A percentile compares a stretch with the other conserved stretches of the same genome.
Conservation (phyloP, 78 protist species). For the Ministeria vibrans region DNA sequence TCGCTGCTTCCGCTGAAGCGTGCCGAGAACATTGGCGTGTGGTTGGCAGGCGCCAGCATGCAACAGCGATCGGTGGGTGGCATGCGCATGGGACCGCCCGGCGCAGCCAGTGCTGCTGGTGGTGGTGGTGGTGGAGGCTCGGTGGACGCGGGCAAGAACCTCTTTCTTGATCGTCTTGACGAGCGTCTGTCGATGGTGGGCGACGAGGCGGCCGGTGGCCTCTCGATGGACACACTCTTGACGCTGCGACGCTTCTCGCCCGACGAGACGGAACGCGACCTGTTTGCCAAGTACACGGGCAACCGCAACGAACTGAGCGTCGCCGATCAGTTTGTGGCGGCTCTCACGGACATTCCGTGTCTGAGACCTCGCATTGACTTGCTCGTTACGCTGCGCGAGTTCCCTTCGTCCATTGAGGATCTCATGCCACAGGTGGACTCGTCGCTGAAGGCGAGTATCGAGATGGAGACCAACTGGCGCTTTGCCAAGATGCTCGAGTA, state of each 20-base stretch:
- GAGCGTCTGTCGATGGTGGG: too few relatives aligned
- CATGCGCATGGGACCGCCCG: too few relatives aligned
- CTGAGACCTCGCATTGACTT: neutral
- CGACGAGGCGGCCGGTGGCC: neutral
- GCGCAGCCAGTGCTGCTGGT: too few relatives aligned
- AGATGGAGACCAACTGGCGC: neutral
- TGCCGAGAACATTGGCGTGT: conserved; percentile 1
- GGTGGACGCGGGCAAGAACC: too few relatives aligned
- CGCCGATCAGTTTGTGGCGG: neutral
- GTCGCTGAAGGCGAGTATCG: neutral
- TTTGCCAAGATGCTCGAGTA: conserved; percentile 2
- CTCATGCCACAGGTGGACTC: neutral
- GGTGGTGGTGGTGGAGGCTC: too few relatives aligned
- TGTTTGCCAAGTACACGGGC: neutral
- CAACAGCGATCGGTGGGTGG: neutral
- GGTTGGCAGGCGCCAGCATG: neutral
- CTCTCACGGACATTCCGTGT: neutral
- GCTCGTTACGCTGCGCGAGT: neutral
- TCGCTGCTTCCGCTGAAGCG: neutral
- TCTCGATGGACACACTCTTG: neutral
- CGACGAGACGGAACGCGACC: neutral
- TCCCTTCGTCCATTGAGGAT: neutral
- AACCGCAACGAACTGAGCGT: neutral
- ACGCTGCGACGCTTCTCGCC: neutral
- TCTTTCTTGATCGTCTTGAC: too few relatives aligned